Conservation (phyloP, 495 filamentous ascomycete species). For the Podospora australis region DNA sequence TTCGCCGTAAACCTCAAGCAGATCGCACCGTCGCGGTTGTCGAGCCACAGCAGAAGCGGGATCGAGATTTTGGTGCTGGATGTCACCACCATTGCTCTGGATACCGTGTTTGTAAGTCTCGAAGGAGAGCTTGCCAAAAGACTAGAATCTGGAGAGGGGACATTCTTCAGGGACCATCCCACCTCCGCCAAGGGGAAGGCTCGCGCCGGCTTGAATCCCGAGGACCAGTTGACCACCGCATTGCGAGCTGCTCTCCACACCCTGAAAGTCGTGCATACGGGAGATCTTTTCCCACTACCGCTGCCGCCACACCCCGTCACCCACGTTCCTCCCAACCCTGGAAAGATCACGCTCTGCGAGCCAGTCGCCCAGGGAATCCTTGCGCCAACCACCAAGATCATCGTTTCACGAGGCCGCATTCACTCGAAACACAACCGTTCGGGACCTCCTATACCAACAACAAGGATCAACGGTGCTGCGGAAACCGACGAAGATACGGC, state of each 20-base stretch:
- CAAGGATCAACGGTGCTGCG: conserved; percentile 51
- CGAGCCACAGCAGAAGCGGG: conserved; percentile 50
- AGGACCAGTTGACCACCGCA: conserved; percentile 66
- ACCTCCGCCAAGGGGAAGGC: conserved; percentile 22
- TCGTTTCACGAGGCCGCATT: conserved; percentile 53
- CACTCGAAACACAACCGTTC: conserved; percentile 37
- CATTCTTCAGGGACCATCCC: conserved; percentile 46
- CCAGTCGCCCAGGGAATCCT: conserved; percentile 81
- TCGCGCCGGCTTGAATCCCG: conserved; percentile 37
- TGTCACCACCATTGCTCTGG: conserved; percentile 69
- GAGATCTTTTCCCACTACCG: conserved; percentile 77
- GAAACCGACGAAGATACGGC: conserved; percentile 71
- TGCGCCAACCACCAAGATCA: conserved; percentile 58
- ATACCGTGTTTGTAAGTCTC: conserved; percentile 77
- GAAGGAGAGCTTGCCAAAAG: conserved; percentile 64
- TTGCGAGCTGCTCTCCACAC: conserved; percentile 65
- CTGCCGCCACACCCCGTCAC: conserved; percentile 84
- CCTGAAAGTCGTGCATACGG: conserved; percentile 70
- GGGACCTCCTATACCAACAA: conserved; percentile 29
- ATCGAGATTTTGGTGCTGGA: conserved; percentile 80
- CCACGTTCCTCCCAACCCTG: conserved; percentile 75
- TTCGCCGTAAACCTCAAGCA: conserved; percentile 58
- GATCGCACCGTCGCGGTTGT: conserved; percentile 56
- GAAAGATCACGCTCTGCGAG: conserved; percentile 68
- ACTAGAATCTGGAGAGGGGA: conserved; percentile 51